Evolutionary conservation across 108 stramenopile genomes (phyloP).

Genomic region (Stephanodiscus triporus): DNA sequence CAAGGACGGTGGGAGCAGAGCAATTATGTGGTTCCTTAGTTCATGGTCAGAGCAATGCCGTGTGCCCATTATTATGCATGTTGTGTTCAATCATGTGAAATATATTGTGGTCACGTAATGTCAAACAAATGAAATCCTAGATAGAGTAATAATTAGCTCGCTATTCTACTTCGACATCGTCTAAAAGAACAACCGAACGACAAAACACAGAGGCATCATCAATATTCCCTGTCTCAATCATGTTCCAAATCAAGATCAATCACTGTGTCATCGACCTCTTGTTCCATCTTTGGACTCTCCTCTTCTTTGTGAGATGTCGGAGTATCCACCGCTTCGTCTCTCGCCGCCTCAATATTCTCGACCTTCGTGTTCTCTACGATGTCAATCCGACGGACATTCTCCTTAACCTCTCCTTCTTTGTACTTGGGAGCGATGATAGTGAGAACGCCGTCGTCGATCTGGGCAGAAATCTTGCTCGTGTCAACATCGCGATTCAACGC

Average conservation of each 20-base stretch:
- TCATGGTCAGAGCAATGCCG: too few species aligned
- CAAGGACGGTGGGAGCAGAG: too few species aligned
- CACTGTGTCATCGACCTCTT: slow-evolving; percentile 24
- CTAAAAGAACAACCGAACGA: too few species aligned
- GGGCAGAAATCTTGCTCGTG: slow-evolving; percentile 31
- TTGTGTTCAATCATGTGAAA: too few species aligned
- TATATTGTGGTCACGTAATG: too few species aligned
- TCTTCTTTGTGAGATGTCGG: background rate
- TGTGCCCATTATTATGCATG: too few species aligned
- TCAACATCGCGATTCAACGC: slow-evolving; percentile 40
- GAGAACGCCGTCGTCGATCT: slow-evolving; percentile 29
- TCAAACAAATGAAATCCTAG: too few species aligned
- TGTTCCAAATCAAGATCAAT: slow-evolving; percentile 45
- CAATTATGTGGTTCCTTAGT: too few species aligned
- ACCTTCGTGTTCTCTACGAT: slow-evolving; percentile 39
- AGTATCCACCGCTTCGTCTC: background rate
- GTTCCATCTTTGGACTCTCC: background rate
- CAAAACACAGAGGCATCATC: too few species aligned
- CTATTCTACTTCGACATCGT: too few species aligned
- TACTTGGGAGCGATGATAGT: background rate
- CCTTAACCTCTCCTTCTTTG: slow-evolving; percentile 6
- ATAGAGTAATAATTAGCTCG: too few species aligned
- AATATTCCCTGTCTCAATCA: background rate
- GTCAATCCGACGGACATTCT: slow-evolving; percentile 40
- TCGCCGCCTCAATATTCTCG: background rate